These are phyloP conservation scores for Conticribra guillardii DNA, from an alignment of 108 stramenopile genomes.

Conservation along the genomic window DNA sequence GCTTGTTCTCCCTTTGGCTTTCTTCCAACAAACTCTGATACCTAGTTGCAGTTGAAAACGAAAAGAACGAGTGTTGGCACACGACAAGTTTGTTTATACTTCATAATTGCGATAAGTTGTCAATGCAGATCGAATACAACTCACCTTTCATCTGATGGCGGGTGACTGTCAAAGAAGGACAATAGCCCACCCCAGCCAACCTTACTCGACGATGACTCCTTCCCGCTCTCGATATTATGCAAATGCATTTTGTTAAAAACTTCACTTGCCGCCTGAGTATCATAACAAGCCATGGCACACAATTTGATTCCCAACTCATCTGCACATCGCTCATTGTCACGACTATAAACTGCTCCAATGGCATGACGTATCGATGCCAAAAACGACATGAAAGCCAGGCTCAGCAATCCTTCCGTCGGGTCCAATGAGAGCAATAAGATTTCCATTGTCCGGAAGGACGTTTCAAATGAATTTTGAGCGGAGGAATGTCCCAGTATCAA, in stretches of 20 bases:
- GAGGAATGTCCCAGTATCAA: constrained; percentile 78
- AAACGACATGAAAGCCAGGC: constrained; percentile 60
- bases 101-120: too few species aligned
- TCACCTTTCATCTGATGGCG: constrained; percentile 63
- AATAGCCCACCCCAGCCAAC: constrained; percentile 32
- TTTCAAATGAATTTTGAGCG: constrained; percentile 62
- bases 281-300: constrained; percentile 82
- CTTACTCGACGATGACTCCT: constrained; percentile 32
- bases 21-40: constrained; percentile 33
- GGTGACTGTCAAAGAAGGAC: constrained; percentile 61
- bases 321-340: constrained; percentile 74
- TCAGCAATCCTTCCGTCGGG: constrained; percentile 80
- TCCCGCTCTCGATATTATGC: constrained; percentile 50
- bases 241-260: constrained; percentile 84
- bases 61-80: neutral
- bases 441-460: constrained; percentile 73
- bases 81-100: too few species aligned
- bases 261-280: constrained; percentile 64
- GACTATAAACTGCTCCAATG: constrained; percentile 66
- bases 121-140: too few species aligned
- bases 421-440: constrained; percentile 78
- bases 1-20: constrained; percentile 53
- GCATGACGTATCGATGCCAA: constrained; percentile 62
- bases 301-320: constrained; percentile 79
- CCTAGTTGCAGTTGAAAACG: neutral